These are phyloP conservation scores for Aspergillus texensis DNA, from an alignment of 2,329 filamentous ascomycete species.

Conservation along the genomic window DNA sequence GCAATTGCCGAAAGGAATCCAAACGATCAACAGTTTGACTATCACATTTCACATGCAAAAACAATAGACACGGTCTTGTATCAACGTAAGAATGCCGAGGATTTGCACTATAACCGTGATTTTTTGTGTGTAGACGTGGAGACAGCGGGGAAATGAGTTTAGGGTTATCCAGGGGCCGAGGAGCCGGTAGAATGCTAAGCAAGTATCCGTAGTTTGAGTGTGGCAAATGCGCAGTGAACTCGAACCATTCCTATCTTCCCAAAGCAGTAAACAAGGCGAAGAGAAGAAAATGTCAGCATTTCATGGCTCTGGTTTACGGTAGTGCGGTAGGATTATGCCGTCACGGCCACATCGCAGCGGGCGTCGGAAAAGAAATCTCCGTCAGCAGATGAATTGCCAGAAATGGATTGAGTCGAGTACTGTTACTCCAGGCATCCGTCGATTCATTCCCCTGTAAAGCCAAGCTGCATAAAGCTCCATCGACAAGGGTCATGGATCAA, in stretches of 20 bases:
- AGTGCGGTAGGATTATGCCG: neutral
- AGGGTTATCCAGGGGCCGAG: neutral
- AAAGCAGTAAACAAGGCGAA: neutral
- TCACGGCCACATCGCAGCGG: neutral
- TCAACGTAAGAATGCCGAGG: neutral
- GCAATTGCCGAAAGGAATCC: neutral
- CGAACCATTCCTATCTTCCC: neutral
- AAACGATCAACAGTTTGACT: neutral
- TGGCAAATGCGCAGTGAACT: neutral
- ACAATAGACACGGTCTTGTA: neutral
- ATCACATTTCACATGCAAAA: neutral
- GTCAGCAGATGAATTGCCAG: neutral
- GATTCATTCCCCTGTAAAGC: neutral
- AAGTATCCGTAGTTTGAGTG: neutral
- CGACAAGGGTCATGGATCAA: neutral
- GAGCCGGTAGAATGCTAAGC: neutral
- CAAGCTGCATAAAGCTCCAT: neutral
- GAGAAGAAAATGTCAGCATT: neutral
- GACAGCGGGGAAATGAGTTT: neutral
- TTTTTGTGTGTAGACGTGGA: neutral
- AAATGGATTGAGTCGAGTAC: no score
- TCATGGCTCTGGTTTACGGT: neutral
- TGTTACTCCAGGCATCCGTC: neutral
- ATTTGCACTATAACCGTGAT: neutral
- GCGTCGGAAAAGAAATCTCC: neutral